A percentile compares a stretch with the other conserved stretches of the same genome.
These are phyloP conservation scores for Acanthamoeba lugdunensis DNA, from an alignment of 208 protist genomes.

Conservation along the genomic window DNA sequence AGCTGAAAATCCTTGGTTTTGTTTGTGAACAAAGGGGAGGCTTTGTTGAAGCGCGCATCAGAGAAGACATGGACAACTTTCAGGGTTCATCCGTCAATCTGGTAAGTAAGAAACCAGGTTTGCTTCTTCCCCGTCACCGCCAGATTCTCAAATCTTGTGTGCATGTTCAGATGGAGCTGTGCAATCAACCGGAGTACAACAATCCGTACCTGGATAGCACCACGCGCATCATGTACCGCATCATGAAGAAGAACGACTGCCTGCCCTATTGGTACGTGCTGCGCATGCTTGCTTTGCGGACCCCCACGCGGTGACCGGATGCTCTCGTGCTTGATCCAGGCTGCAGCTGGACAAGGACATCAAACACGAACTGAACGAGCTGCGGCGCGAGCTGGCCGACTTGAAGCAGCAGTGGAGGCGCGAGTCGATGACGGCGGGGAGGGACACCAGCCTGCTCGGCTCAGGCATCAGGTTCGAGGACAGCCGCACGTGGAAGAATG, in stretches of 20 bases:
- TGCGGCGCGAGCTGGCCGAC: not conserved
- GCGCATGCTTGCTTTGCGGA: no score
- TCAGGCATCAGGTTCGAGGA: not conserved
- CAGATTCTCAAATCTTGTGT: not conserved
- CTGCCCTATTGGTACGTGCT: conserved; percentile 29
- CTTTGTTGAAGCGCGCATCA: conserved; percentile 22
- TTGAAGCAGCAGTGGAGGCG: conserved; percentile 18
- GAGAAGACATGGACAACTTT: conserved; percentile 32
- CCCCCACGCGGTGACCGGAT: not conserved
- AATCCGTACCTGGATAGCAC: conserved; percentile 66
- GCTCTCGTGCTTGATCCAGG: not conserved
- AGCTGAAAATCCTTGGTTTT: not conserved
- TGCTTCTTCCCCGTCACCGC: no score
- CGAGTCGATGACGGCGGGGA: not conserved
- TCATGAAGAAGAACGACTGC: conserved; percentile 66
- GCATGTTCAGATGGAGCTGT: conserved; percentile 20
- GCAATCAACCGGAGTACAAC: conserved; percentile 42
- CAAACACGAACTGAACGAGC: not conserved
- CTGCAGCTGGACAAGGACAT: conserved; percentile 59
- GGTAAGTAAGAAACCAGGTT: not conserved
- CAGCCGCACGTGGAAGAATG: conserved; percentile 2
- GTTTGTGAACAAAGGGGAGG: not conserved
- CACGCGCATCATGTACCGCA: conserved; percentile 67
- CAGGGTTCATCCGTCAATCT: not conserved
- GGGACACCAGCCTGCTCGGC: not conserved